Evolutionary conservation across 164 flowering plant genomes (phyloP).

Genomic region (Saururus chinensis): DNA sequence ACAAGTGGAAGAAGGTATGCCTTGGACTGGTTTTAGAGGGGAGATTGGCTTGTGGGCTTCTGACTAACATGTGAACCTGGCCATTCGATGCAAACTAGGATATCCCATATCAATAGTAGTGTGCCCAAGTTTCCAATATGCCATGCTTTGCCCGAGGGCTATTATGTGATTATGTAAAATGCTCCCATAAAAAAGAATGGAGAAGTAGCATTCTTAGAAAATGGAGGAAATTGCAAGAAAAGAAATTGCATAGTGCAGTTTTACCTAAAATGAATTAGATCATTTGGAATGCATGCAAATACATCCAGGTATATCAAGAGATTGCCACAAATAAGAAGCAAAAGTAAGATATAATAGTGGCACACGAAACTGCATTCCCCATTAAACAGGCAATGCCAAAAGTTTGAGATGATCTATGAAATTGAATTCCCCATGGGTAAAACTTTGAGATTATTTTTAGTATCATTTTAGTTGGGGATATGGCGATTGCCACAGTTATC

Average conservation of each 20-base stretch:
- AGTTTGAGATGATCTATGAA: no score
- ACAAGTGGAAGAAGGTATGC: no score
- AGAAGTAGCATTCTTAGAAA: neutral
- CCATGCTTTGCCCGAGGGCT: constrained; percentile 62
- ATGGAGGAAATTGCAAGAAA: neutral
- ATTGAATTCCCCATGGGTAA: no score
- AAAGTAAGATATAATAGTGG: neutral
- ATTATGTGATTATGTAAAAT: constrained; percentile 25
- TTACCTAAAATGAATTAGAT: constrained; percentile 82
- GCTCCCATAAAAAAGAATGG: neutral
- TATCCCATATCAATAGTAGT: constrained; percentile 94
- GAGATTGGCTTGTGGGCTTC: no score
- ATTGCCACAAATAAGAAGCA: neutral
- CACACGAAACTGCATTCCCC: neutral
- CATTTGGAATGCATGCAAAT: constrained; percentile 86
- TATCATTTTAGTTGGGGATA: no score
- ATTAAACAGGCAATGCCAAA: neutral
- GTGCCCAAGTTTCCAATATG: constrained; percentile 61
- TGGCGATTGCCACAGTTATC: neutral
- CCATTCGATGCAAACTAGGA: no score
- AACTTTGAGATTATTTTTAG: neutral
- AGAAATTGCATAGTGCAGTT: neutral
- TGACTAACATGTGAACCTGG: no score
- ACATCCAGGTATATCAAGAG: constrained; percentile 71
- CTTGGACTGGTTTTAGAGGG: no score